Percentiles rank a stretch among this genome's conserved stretches.
Conservation (phyloP, 805 yeast genomes). For the Scheffersomyces coipomensis region DNA sequence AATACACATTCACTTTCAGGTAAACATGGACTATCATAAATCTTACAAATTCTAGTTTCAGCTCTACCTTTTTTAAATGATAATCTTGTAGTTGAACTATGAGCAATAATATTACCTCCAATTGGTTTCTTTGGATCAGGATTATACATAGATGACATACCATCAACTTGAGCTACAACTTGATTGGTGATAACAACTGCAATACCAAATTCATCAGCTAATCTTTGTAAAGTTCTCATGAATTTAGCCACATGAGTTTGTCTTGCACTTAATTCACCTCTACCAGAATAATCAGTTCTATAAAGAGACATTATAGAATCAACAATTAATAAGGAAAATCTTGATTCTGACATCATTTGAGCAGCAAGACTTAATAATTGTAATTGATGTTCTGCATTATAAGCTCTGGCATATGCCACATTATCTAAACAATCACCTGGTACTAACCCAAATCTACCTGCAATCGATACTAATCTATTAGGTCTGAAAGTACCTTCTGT, state of each 20-base stretch:
- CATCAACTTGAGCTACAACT: conserved; percentile 97
- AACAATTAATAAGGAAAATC: conserved; percentile 88
- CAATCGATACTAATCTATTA: conserved; percentile 82
- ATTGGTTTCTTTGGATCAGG: conserved; percentile 98
- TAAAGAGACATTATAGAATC: conserved; percentile 96
- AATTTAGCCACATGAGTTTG: conserved; percentile 93
- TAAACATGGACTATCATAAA: conserved; percentile 93
- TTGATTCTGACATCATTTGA: conserved; percentile 91
- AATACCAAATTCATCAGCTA: conserved; percentile 97
- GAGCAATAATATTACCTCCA: conserved; percentile 97
- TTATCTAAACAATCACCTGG: conserved; percentile 95
- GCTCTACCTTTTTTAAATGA: conserved; percentile 89
- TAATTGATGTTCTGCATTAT: conserved; percentile 94
- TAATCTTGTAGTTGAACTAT: conserved; percentile 90
- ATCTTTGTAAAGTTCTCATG: conserved; percentile 85
- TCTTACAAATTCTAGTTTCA: conserved; percentile 89
- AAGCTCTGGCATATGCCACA: conserved; percentile 96
- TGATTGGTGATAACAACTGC: conserved; percentile 93
- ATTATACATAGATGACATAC: conserved; percentile 75
- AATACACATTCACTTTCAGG: conserved; percentile 95
- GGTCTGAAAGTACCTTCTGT: conserved; percentile 98
- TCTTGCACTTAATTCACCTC: conserved; percentile 94
- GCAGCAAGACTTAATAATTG: conserved; percentile 87
- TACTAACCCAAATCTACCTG: conserved; percentile 85
- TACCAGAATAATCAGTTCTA: conserved; percentile 90